Evolutionary conservation across 108 stramenopile species (phyloP).

Genomic region (Cafeteria roenbergensis): DNA sequence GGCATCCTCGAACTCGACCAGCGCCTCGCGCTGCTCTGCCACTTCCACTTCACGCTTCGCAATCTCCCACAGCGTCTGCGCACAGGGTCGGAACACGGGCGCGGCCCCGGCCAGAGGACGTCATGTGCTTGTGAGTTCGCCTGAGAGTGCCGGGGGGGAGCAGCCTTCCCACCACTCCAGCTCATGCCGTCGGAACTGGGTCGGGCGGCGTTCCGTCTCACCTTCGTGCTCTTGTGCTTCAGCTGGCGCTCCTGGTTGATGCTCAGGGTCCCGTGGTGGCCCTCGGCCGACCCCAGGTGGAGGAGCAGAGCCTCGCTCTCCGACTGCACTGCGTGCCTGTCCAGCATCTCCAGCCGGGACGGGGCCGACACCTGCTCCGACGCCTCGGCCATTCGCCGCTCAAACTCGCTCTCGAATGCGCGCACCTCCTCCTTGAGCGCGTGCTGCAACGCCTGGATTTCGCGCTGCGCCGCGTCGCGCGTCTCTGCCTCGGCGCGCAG

Average conservation of each 20-base stretch:
- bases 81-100: too few species aligned
- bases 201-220: too few species aligned
- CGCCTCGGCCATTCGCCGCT: background rate
- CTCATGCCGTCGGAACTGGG: too few species aligned
- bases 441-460: background rate
- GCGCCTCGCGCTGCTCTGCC: constrained; percentile 37
- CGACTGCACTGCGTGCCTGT: too few species aligned
- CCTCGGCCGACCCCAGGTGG: background rate
- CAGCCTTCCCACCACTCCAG: too few species aligned
- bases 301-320: background rate
- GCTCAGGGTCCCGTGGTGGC: constrained; percentile 16
- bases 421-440: background rate
- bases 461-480: background rate
- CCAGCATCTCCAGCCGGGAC: too few species aligned
- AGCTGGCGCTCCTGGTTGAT: constrained; percentile 21
- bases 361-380: constrained; percentile 47
- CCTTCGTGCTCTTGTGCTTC: constrained; percentile 17
- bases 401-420: background rate
- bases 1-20: constrained; percentile 62
- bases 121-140: too few species aligned
- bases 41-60: constrained; percentile 38
- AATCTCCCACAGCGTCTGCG: constrained; percentile 2
- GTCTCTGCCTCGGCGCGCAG: constrained; percentile 27
- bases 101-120: too few species aligned
- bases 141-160: too few species aligned